Conservation (phyloP, 1,284 basidiomycete species). For the Fomitopsis betulina region DNA sequence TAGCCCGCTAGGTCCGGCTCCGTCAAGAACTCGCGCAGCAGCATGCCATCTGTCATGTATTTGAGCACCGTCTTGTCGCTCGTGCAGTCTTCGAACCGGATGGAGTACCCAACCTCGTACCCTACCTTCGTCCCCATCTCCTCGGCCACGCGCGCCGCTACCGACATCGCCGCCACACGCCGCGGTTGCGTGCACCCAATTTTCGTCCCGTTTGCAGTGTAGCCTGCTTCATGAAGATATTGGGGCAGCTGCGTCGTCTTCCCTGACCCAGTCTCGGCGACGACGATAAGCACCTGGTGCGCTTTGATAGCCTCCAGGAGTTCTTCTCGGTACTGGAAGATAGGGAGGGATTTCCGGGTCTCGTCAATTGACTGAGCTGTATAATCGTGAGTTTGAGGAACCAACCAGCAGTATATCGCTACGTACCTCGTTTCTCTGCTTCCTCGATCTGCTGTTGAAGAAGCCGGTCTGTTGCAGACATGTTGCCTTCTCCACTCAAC, state of each 20-base stretch:
- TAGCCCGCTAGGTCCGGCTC: slow-evolving; percentile 94
- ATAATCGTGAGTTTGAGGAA: slow-evolving; percentile 6
- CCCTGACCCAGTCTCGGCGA: slow-evolving; percentile 93
- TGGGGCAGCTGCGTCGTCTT: slow-evolving; percentile 99
- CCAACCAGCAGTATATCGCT: not conserved
- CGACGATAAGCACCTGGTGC: slow-evolving; percentile 90
- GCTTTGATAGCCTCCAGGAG: slow-evolving; percentile 87
- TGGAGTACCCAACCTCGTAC: slow-evolving; percentile 97
- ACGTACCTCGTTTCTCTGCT: slow-evolving; percentile 83
- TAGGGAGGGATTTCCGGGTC: slow-evolving; percentile 87
- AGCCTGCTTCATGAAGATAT: slow-evolving; percentile 97
- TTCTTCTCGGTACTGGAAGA: slow-evolving; percentile 82
- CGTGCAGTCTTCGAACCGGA: slow-evolving; percentile 99
- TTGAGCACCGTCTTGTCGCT: slow-evolving; percentile 97
- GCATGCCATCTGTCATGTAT: slow-evolving; percentile 99
- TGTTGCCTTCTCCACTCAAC: slow-evolving; percentile 59
- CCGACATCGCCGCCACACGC: slow-evolving; percentile 98
- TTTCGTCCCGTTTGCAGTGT: slow-evolving; percentile 83
- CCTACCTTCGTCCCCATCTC: slow-evolving; percentile 98
- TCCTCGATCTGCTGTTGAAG: slow-evolving; percentile 88
- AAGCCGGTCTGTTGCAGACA: slow-evolving; percentile 86
- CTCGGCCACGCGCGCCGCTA: slow-evolving; percentile 97
- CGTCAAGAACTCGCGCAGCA: slow-evolving; percentile 93
- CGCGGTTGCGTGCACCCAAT: slow-evolving; percentile 98
- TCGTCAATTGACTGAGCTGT: slow-evolving; percentile 87